Conservation (phyloP, 495 filamentous ascomycete genomes). For the Sordaria brevicollis region DNA sequence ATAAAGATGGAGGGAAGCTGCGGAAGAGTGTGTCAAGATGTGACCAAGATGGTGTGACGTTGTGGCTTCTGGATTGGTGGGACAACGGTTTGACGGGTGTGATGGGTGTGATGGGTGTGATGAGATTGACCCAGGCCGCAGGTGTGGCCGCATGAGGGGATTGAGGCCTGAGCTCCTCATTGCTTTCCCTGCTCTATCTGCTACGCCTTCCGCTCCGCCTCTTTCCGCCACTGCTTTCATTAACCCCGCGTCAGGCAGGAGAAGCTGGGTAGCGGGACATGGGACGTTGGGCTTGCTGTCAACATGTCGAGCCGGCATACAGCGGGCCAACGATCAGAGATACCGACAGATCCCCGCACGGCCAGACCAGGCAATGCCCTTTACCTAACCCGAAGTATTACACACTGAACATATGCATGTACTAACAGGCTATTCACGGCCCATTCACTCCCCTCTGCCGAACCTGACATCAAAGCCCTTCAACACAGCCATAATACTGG, state of each 20-base stretch:
- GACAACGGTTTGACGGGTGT: neutral
- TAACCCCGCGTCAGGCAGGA: neutral
- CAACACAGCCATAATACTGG: constrained; percentile 76
- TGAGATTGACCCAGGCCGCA: constrained; percentile 13
- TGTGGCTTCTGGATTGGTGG: neutral
- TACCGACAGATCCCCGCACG: neutral
- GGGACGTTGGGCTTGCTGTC: neutral
- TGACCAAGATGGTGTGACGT: neutral
- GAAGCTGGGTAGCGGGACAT: neutral
- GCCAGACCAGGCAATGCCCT: neutral
- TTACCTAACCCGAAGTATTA: neutral
- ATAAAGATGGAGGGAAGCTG: neutral
- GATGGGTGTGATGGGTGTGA: neutral
- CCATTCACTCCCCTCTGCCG: constrained; percentile 29
- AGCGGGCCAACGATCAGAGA: neutral
- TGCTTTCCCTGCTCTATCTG: neutral
- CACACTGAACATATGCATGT: neutral
- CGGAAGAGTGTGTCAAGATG: neutral
- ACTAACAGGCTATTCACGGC: neutral
- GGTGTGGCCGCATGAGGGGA: constrained; percentile 18
- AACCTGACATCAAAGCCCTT: constrained; percentile 77
- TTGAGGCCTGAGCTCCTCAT: neutral
- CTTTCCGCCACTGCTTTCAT: neutral
- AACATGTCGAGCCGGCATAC: neutral
- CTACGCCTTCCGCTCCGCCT: neutral